A percentile compares a stretch with the other conserved stretches of the same genome.
Conservation (phyloP, 192 early-diverging fungal genomes). For the Rhizophagus clarus region DNA sequence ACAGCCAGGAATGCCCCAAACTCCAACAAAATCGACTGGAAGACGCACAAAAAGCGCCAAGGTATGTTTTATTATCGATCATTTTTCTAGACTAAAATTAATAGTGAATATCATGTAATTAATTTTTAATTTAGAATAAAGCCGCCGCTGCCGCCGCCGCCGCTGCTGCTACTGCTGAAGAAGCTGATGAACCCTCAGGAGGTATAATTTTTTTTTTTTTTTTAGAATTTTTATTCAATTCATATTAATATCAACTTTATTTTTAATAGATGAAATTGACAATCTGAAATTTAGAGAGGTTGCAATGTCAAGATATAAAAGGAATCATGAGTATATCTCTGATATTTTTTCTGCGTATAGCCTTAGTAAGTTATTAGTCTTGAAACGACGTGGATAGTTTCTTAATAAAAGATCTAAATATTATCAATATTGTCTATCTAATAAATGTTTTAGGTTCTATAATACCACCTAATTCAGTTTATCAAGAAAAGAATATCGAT, state of each 20-base stretch:
- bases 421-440: no score
- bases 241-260: neutral
- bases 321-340: conserved; percentile 65
- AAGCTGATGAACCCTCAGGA: conserved; percentile 60
- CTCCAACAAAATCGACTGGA: neutral
- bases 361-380: conserved; percentile 42
- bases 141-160: neutral
- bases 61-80: neutral
- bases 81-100: neutral
- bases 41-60: neutral
- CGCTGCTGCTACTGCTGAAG: conserved; percentile 36
- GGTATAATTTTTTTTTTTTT: conserved; percentile 33
- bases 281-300: conserved; percentile 59
- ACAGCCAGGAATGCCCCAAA: neutral
- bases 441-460: conserved; percentile 34
- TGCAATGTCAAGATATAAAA: conserved; percentile 63
- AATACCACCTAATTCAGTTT: conserved; percentile 34
- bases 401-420: neutral
- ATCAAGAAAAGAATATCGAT: conserved; percentile 34
- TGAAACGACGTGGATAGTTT: neutral
- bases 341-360: conserved; percentile 68
- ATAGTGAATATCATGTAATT: neutral
- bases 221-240: neutral
- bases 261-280: conserved; percentile 57
- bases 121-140: neutral